Evolutionary conservation across 2,329 filamentous ascomycete genomes (phyloP).

Genomic region (Nannizzia gypsea): DNA sequence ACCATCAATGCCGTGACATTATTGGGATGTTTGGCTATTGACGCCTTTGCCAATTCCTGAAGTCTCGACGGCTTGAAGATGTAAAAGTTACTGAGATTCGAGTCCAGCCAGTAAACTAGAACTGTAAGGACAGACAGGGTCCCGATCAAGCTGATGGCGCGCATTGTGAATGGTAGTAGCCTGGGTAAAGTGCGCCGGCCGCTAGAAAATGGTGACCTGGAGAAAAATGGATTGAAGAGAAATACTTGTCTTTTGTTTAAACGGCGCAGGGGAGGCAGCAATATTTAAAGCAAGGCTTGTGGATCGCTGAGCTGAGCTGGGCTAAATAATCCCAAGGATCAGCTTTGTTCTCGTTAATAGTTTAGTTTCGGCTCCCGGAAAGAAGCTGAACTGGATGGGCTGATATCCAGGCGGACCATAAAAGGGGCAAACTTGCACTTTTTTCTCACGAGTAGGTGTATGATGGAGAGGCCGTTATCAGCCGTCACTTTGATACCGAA

Average conservation of each 20-base stretch:
- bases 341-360: not conserved
- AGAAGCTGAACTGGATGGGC: not conserved
- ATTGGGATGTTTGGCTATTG: slow-evolving; percentile 20
- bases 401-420: not conserved
- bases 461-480: not conserved
- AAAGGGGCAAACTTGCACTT: not conserved
- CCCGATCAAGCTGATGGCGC: not conserved
- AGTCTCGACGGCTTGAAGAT: slow-evolving; percentile 17
- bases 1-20: slow-evolving; percentile 23
- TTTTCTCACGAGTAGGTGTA: not conserved
- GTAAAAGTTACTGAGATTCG: slow-evolving; percentile 12
- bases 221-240: slow-evolving; percentile 13
- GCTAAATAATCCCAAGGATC: not conserved
- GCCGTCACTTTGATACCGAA: not conserved
- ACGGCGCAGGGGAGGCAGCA: not conserved
- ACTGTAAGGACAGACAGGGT: slow-evolving; percentile 2
- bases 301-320: not conserved
- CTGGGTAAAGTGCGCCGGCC: not conserved
- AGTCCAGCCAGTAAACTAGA: slow-evolving; percentile 8
- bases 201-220: not conserved
- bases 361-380: not conserved
- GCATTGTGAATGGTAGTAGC: not conserved
- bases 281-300: not conserved
- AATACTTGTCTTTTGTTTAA: not conserved
- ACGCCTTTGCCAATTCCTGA: slow-evolving; percentile 16